Percentiles rank a stretch among this genome's conserved stretches.
Evolutionary conservation across 2,329 filamentous ascomycete species (phyloP).

Genomic region (Colletotrichum simmondsii): DNA sequence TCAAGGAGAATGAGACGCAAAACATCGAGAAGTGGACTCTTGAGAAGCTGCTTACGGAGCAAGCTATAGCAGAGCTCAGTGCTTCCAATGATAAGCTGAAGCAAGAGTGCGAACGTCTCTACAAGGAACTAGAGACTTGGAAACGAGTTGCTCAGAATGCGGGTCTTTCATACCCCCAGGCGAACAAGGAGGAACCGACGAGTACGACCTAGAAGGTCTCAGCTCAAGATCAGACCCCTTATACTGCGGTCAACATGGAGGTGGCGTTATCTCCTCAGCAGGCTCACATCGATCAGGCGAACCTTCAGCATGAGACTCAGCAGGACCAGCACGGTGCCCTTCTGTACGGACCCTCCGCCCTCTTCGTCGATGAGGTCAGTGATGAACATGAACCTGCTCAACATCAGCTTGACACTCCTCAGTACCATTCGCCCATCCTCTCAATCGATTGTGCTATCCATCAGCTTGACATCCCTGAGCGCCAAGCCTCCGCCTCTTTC

Average conservation of each 20-base stretch:
- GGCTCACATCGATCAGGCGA: not conserved
- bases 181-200: slow-evolving; percentile 35
- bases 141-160: slow-evolving; percentile 75
- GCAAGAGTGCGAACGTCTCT: slow-evolving; percentile 80
- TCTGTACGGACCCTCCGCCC: not conserved
- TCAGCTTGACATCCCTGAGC: too few species aligned
- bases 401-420: too few species aligned
- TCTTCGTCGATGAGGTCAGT: not conserved
- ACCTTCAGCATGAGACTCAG: not conserved
- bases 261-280: too few species aligned
- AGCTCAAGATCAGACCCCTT: slow-evolving; percentile 2
- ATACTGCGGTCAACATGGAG: not conserved
- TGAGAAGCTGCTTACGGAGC: slow-evolving; percentile 89
- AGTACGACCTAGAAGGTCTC: slow-evolving; percentile 30
- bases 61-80: slow-evolving; percentile 89
- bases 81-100: slow-evolving; percentile 89
- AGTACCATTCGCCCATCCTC: too few species aligned
- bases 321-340: not conserved
- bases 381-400: too few species aligned
- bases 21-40: slow-evolving; percentile 96
- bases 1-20: slow-evolving; percentile 93
- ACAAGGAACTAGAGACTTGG: slow-evolving; percentile 82
- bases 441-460: too few species aligned
- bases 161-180: slow-evolving; percentile 59
- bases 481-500: too few species aligned